Evolutionary conservation across 2,329 filamentous ascomycete species (phyloP), one percentile per base, ranked within the genome.

Genomic region (Pseudogymnoascus sp.): DNA sequence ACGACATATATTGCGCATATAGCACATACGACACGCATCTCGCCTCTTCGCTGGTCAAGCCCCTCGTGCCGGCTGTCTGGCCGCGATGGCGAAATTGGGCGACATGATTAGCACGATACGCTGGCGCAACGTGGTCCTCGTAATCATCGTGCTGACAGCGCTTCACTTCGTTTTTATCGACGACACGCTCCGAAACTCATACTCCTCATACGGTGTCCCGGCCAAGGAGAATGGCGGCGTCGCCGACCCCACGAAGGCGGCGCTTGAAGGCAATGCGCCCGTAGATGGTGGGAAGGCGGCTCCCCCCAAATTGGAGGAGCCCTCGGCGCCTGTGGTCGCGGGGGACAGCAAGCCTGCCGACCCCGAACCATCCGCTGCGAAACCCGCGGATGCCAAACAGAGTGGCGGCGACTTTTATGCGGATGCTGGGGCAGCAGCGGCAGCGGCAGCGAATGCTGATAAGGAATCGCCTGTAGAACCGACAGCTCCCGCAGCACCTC

Each of bases 151-250:
- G n/a, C n/a, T 58, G 20, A 39, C 37, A 25, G 35, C 37, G 57
- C 57, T 58, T 16, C 57, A 58, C 57, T 58, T 58, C 5, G 6
- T 58, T 8, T 58, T 58, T 39, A 58, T 58, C 7, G 37, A 58
- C 18, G 57, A 58, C 35, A 58, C 57, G 20, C 57, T 58, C 6
- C 57, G 57, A 7, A 58, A 58, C 16, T 37, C 57, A 6, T 58
- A 58, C n/a, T 54, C 47, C n/a, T 54, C 47, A 2, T 39, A 58
- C 18, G 35, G 25, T 22, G 20, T 16, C 14, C 25, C 22, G 6
- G 33, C 25, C 18, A 30, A 58, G 2, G 57, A 58, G 18, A n/a
- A 54, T 54, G 30, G n/a, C 28, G 47, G 28, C 47, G 28, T 54
- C 47, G 8, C 12, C 47, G 47, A 54, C 28, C 47, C 47, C 16